phyloP scores from a whole-genome alignment of 2,329 filamentous ascomycete genomes.

The Calycina herbarum region DNA sequence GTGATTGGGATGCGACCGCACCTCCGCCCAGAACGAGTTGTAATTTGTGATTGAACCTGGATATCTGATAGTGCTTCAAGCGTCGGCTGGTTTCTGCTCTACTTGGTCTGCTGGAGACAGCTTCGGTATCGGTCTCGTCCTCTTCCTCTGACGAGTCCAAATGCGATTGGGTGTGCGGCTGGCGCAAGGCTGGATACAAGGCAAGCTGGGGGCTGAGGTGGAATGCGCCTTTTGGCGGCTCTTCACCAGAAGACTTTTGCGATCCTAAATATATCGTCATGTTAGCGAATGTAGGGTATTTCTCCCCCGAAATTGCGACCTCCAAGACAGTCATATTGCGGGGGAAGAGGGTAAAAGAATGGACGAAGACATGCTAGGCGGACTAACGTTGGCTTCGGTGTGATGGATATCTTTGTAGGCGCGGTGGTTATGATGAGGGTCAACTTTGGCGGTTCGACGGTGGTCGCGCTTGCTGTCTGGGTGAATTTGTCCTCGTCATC shows the following conservation, averaged over 20 bases:
- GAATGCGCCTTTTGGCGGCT: neutral
- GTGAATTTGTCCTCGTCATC: neutral
- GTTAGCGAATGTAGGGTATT: neutral
- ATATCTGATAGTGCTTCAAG: neutral
- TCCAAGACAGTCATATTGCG: neutral
- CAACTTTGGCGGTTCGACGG: neutral
- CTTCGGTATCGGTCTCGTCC: neutral
- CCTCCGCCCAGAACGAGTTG: neutral
- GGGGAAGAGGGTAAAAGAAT: neutral
- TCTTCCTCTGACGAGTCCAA: neutral
- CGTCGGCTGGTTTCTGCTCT: neutral
- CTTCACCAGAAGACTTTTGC: neutral
- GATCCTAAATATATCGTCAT: conserved; percentile 4
- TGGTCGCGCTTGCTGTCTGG: neutral
- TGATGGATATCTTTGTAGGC: neutral
- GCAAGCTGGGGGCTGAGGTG: neutral
- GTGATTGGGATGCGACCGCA: neutral
- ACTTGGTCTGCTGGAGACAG: neutral
- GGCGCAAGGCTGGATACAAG: neutral
- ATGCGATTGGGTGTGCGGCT: neutral
- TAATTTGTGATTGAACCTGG: neutral
- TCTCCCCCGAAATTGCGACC: neutral
- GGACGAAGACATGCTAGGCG: neutral
- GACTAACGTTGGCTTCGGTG: conserved; percentile 1
- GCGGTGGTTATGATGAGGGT: neutral